Percentiles rank a stretch among this genome's conserved stretches.
Evolutionary conservation across 768 basidiomycete species (phyloP).

Genomic region (Royoungia palumana): DNA sequence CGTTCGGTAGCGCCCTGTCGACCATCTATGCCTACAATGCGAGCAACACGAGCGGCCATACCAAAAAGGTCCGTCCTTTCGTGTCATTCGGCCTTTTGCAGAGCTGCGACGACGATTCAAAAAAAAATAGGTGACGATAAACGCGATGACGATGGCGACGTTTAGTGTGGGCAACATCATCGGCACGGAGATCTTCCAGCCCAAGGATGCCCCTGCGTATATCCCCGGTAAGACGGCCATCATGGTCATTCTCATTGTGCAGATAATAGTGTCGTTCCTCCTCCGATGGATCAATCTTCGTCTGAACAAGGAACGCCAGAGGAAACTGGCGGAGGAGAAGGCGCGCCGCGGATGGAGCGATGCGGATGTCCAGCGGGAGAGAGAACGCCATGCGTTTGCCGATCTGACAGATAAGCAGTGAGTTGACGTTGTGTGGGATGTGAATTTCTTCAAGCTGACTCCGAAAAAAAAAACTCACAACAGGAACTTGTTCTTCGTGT

Average conservation of each 20-base stretch:
- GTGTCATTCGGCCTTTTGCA: neutral
- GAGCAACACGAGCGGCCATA: constrained; percentile 60
- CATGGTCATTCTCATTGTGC: constrained; percentile 53
- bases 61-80: constrained; percentile 47
- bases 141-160: constrained; percentile 53
- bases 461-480: neutral
- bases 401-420: constrained; percentile 65
- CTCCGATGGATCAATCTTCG: constrained; percentile 54
- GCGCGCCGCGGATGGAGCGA: constrained; percentile 53
- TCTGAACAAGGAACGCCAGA: constrained; percentile 48
- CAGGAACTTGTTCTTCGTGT: constrained; percentile 59
- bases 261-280: constrained; percentile 45
- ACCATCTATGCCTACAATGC: constrained; percentile 64
- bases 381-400: constrained; percentile 58
- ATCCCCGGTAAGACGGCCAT: constrained; percentile 67
- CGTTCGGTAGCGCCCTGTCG: constrained; percentile 58
- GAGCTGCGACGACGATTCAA: too few relatives aligned
- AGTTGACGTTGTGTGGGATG: constrained; percentile 20
- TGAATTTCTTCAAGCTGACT: neutral
- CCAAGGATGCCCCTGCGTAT: constrained; percentile 59
- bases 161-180: constrained; percentile 60
- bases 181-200: constrained; percentile 61
- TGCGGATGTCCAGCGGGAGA: constrained; percentile 52
- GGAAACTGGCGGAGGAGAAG: constrained; percentile 42
- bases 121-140: constrained; percentile 45